These are phyloP conservation scores for Starmerella powellii DNA, from an alignment of 805 yeast species.

Conservation along the genomic window DNA sequence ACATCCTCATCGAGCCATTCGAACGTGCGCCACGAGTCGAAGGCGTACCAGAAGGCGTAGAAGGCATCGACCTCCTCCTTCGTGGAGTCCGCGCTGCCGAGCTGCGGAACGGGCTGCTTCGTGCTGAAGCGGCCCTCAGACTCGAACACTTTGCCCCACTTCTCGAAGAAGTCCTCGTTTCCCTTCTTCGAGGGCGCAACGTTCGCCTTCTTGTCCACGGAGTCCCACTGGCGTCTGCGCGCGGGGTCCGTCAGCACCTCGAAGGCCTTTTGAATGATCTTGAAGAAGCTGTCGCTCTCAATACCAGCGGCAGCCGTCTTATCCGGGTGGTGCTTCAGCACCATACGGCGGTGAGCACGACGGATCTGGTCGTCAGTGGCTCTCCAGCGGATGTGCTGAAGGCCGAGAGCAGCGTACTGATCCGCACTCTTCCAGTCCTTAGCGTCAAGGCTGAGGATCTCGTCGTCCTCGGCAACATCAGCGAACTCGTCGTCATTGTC, in stretches of 20 bases:
- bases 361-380: conserved; percentile 90
- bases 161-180: conserved; percentile 70
- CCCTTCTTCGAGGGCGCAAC: conserved; percentile 60
- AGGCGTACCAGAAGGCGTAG: conserved; percentile 84
- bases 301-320: conserved; percentile 88
- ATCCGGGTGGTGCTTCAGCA: conserved; percentile 94
- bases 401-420: conserved; percentile 90
- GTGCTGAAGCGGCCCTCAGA: conserved; percentile 87
- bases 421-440: conserved; percentile 97
- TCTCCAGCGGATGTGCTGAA: conserved; percentile 76
- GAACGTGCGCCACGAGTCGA: conserved; percentile 96
- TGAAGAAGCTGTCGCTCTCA: conserved; percentile 90
- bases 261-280: conserved; percentile 92
- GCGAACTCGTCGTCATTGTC: conserved; percentile 30
- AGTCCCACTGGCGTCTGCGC: conserved; percentile 88
- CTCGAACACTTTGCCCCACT: conserved; percentile 86
- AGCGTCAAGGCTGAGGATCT: conserved; percentile 78
- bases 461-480: conserved; percentile 62
- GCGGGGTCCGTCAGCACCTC: conserved; percentile 76
- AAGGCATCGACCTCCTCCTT: conserved; percentile 77
- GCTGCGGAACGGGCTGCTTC: conserved; percentile 73
- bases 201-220: conserved; percentile 82
- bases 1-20: conserved; percentile 98
- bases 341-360: conserved; percentile 94
- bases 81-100: conserved; percentile 57